Evolutionary conservation across 164 flowering plant genomes (phyloP).

Genomic region (Macadamia integrifolia): DNA sequence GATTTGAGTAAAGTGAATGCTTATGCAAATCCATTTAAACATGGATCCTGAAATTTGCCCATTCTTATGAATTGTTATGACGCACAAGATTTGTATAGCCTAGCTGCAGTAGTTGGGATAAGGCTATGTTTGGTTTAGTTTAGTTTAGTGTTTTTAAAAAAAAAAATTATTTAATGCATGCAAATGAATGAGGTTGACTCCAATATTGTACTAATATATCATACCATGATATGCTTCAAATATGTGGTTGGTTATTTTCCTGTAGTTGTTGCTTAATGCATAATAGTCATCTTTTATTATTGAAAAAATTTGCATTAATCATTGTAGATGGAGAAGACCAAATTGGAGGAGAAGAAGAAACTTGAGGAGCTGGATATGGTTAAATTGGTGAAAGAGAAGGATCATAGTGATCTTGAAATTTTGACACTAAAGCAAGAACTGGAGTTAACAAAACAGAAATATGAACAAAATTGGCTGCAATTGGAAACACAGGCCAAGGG

Average conservation of each 20-base stretch:
- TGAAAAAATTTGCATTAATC: slow-evolving; percentile 1
- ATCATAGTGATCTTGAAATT: slow-evolving; percentile 37
- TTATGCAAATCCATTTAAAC: too few relatives aligned
- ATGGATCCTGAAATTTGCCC: too few relatives aligned
- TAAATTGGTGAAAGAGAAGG: slow-evolving; percentile 53
- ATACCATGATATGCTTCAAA: not conserved
- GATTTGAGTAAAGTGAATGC: too few relatives aligned
- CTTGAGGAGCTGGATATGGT: slow-evolving; percentile 55
- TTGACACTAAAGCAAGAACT: slow-evolving; percentile 47
- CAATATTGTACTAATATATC: too few relatives aligned
- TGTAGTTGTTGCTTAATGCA: not conserved
- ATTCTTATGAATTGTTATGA: too few relatives aligned
- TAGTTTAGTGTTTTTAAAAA: too few relatives aligned
- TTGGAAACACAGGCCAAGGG: slow-evolving; percentile 48
- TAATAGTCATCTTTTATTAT: not conserved
- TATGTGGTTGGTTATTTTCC: not conserved
- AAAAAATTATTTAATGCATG: too few relatives aligned
- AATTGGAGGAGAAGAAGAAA: slow-evolving; percentile 61
- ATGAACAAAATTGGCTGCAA: slow-evolving; percentile 40
- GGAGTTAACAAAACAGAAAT: slow-evolving; percentile 32
- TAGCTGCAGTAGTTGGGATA: too few relatives aligned
- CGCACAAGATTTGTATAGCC: too few relatives aligned
- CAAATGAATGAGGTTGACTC: too few relatives aligned
- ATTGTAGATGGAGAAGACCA: slow-evolving; percentile 63
- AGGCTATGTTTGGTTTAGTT: too few relatives aligned